Percentiles rank a stretch among this genome's conserved stretches.
phyloP scores from a whole-genome alignment of 805 yeast species.

The Metschnikowia kunwiensis region DNA sequence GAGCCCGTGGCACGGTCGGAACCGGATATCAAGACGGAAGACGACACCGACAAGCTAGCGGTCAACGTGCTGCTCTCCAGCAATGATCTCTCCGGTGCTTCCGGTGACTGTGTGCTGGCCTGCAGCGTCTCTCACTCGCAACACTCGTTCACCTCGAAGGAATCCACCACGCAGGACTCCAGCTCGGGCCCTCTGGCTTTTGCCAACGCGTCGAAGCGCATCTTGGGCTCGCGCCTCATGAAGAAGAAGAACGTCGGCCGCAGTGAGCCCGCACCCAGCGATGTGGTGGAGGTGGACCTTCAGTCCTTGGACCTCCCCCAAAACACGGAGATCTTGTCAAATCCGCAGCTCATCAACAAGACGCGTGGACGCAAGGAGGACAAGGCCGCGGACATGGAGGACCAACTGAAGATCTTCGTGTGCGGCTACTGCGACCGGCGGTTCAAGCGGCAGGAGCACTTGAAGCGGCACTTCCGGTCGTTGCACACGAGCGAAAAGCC shows the following conservation, averaged over 20 bases:
- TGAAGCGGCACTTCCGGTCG: conserved; percentile 70
- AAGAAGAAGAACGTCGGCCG: conserved; percentile 24
- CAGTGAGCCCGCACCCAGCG: conserved; percentile 5
- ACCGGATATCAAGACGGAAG: not conserved
- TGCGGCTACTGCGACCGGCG: conserved; percentile 63
- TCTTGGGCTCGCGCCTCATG: conserved; percentile 38
- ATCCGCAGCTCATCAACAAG: conserved; percentile 32
- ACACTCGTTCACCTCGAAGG: conserved; percentile 9
- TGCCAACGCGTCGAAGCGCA: conserved; percentile 37
- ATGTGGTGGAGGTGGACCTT: conserved; percentile 40
- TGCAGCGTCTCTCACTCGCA: conserved; percentile 10
- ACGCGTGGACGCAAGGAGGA: conserved; percentile 67
- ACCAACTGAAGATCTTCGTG: conserved; percentile 53
- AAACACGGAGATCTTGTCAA: conserved; percentile 36
- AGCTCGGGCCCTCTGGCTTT: conserved; percentile 18
- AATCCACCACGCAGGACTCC: conserved; percentile 4
- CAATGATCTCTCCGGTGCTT: conserved; percentile 17
- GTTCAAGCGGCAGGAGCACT: conserved; percentile 74
- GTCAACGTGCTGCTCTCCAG: conserved; percentile 12
- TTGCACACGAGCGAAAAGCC: conserved; percentile 74
- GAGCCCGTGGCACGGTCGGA: conserved; percentile 23
- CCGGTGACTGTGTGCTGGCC: conserved; percentile 10
- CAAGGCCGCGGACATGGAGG: conserved; percentile 49
- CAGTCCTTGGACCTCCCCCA: conserved; percentile 40
- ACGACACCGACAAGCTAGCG: not conserved